Percentiles rank a stretch among this genome's conserved stretches.
phyloP scores from a whole-genome alignment of 2,329 filamentous ascomycete species.

The Pseudonectria buxi region DNA sequence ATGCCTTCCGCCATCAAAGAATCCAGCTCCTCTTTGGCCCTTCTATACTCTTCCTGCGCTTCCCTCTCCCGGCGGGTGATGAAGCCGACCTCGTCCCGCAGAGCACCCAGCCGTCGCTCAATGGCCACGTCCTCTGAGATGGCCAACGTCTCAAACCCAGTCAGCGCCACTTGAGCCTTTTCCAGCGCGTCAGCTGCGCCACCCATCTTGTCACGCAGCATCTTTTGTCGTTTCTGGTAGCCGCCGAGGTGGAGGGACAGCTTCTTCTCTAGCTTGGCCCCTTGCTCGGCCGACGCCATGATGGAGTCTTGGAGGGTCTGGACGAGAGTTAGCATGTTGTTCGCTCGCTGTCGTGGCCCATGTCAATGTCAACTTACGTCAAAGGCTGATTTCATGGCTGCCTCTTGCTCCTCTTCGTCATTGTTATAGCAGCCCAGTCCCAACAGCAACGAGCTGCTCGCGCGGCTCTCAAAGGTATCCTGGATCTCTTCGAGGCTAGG shows the following conservation, averaged over 20 bases:
- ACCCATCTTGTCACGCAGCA: slow-evolving; percentile 69
- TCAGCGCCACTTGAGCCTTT: slow-evolving; percentile 64
- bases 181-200: slow-evolving; percentile 69
- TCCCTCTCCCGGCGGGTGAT: slow-evolving; percentile 79
- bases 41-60: slow-evolving; percentile 79
- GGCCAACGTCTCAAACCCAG: slow-evolving; percentile 68
- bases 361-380: slow-evolving; percentile 46
- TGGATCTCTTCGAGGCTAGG: slow-evolving; percentile 46
- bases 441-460: slow-evolving; percentile 56
- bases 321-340: slow-evolving; percentile 11
- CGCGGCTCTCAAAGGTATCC: slow-evolving; percentile 45
- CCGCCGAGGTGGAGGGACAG: slow-evolving; percentile 80
- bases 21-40: slow-evolving; percentile 70
- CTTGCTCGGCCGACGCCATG: slow-evolving; percentile 66
- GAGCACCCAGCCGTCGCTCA: slow-evolving; percentile 59
- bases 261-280: slow-evolving; percentile 89
- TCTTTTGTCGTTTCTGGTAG: slow-evolving; percentile 80
- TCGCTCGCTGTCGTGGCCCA: not conserved
- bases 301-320: slow-evolving; percentile 68
- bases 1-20: slow-evolving; percentile 37
- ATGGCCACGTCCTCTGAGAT: slow-evolving; percentile 76
- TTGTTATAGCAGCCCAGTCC: slow-evolving; percentile 74
- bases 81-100: slow-evolving; percentile 78
- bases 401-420: slow-evolving; percentile 61
- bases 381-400: slow-evolving; percentile 63